Conservation (phyloP, 306 rosid species). For the Malus sylvestris region DNA sequence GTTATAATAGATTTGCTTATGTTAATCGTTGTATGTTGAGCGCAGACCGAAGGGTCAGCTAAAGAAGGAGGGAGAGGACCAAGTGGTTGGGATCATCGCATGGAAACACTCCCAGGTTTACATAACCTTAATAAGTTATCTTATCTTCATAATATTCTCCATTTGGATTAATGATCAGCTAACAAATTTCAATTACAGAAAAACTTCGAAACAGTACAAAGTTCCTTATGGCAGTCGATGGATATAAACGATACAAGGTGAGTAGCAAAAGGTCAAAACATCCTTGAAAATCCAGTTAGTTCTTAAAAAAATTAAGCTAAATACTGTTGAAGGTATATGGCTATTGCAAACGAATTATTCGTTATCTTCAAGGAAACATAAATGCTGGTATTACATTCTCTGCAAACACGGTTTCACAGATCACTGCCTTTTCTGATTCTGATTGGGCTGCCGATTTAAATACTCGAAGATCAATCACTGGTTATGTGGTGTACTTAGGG, state of each 20-base stretch:
- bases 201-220: not conserved
- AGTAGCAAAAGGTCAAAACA: not conserved
- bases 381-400: too few species aligned
- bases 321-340: too few species aligned
- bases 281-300: not conserved
- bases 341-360: too few species aligned
- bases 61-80: constrained; percentile 7
- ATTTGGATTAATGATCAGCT: not conserved
- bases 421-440: too few species aligned
- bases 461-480: too few species aligned
- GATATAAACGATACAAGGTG: constrained; percentile 8
- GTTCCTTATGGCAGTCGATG: not conserved
- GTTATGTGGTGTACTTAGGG: too few species aligned
- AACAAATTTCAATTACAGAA: not conserved
- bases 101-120: constrained; percentile 7
- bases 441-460: too few species aligned
- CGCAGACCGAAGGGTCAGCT: constrained; percentile 7
- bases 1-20: not conserved
- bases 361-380: too few species aligned
- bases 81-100: constrained; percentile 9
- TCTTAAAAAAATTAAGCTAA: too few species aligned
- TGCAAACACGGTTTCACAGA: too few species aligned
- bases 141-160: not conserved
- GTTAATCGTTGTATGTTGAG: not conserved
- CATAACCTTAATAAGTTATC: not conserved